A percentile compares a stretch with the other conserved stretches of the same genome.
phyloP scores from a whole-genome alignment of 768 basidiomycete species.

The Boletellus emodensis region DNA sequence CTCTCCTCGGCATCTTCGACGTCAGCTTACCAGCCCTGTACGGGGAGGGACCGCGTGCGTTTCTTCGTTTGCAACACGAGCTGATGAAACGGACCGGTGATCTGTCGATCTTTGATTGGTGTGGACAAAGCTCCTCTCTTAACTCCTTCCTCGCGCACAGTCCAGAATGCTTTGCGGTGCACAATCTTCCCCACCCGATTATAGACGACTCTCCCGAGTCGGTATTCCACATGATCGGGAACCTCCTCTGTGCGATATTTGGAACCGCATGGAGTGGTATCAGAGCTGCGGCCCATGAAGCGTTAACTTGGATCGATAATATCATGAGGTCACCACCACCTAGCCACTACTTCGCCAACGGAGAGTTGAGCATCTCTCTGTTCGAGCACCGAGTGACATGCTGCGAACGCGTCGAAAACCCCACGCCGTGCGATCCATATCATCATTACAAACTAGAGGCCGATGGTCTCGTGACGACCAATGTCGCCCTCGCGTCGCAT shows the following conservation, averaged over 20 bases:
- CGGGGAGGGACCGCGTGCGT: conserved; percentile 27
- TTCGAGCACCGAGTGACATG: conserved; percentile 18
- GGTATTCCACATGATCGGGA: conserved; percentile 10
- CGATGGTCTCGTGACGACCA: conserved; percentile 7
- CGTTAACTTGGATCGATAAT: conserved; percentile 1
- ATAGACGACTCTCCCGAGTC: conserved; percentile 7
- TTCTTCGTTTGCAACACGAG: conserved; percentile 27
- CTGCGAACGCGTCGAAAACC: conserved; percentile 3
- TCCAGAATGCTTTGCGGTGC: conserved; percentile 15
- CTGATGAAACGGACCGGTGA: conserved; percentile 27
- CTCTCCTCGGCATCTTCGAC: conserved; percentile 29
- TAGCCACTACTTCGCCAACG: conserved; percentile 22
- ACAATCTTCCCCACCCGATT: not conserved
- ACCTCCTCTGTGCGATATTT: conserved; percentile 9
- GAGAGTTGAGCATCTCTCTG: conserved; percentile 19
- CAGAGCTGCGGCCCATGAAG: not conserved
- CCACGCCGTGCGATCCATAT: not conserved
- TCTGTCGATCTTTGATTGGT: conserved; percentile 24
- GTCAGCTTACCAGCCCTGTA: conserved; percentile 25
- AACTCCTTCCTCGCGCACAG: conserved; percentile 22
- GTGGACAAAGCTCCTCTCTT: conserved; percentile 15
- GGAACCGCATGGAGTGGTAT: conserved; percentile 7
- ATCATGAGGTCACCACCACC: conserved; percentile 10
- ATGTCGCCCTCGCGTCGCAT: conserved; percentile 6
- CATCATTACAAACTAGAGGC: conserved; percentile 13